phyloP scores from a whole-genome alignment of 805 yeast species.

The Ogataea kodamae region DNA sequence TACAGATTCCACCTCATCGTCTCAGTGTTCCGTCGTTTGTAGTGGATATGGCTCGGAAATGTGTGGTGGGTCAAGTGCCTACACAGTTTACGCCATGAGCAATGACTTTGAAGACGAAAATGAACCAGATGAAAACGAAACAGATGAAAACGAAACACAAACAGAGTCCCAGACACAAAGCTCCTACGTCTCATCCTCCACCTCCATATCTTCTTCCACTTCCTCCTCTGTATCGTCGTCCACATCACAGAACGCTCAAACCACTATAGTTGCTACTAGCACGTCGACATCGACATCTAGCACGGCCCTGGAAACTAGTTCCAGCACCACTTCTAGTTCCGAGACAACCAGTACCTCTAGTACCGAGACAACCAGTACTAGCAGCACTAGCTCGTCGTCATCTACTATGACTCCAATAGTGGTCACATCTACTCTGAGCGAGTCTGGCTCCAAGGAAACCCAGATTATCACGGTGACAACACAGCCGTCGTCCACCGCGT shows the following conservation, averaged over 20 bases:
- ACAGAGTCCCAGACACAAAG: conserved; percentile 1
- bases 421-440: conserved; percentile 18
- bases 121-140: conserved; percentile 8
- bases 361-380: conserved; percentile 13
- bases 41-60: conserved; percentile 56
- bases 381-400: conserved; percentile 19
- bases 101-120: too few species aligned
- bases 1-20: conserved; percentile 24
- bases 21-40: conserved; percentile 47
- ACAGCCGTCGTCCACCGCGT: conserved; percentile 18
- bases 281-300: conserved; percentile 4
- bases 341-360: conserved; percentile 15
- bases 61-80: conserved; percentile 55
- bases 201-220: conserved; percentile 18
- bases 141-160: conserved; percentile 19
- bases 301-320: too few species aligned
- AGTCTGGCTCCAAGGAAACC: conserved; percentile 26
- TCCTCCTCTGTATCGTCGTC: conserved; percentile 18
- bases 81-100: conserved; percentile 43
- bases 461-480: conserved; percentile 29
- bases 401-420: conserved; percentile 15
- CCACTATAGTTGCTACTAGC: conserved; percentile 1
- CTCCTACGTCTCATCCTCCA: conserved; percentile 8
- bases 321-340: conserved; percentile 1
- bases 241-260: conserved; percentile 7